Conservation (phyloP, 306 rosid species). For the Luffa acutangula region DNA sequence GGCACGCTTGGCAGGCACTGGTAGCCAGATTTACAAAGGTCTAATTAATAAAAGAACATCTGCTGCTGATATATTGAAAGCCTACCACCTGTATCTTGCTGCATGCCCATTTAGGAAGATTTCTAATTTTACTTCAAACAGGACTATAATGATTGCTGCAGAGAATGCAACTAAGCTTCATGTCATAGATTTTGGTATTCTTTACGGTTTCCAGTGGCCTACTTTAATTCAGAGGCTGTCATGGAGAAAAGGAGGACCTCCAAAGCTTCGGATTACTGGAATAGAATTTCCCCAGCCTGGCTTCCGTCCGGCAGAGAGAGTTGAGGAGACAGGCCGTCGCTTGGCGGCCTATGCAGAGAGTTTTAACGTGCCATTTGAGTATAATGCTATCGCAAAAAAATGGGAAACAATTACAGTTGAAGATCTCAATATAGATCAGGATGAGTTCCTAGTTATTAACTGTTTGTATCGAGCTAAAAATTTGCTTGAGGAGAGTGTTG, state of each 20-base stretch:
- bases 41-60: constrained; percentile 54
- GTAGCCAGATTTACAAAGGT: constrained; percentile 91
- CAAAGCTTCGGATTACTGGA: constrained; percentile 82
- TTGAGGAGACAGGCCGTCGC: constrained; percentile 82
- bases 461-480: constrained; percentile 69
- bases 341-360: constrained; percentile 64
- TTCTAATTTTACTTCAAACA: constrained; percentile 48
- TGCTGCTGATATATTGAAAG: constrained; percentile 66
- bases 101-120: constrained; percentile 88
- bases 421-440: constrained; percentile 72
- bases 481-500: constrained; percentile 75
- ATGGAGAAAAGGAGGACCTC: constrained; percentile 54
- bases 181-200: constrained; percentile 85
- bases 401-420: constrained; percentile 78
- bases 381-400: constrained; percentile 65
- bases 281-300: constrained; percentile 93
- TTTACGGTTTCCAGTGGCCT: constrained; percentile 97
- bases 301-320: constrained; percentile 88
- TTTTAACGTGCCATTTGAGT: constrained; percentile 74
- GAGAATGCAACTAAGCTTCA: constrained; percentile 43
- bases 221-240: constrained; percentile 62
- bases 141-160: constrained; percentile 33
- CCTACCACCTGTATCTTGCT: constrained; percentile 66
- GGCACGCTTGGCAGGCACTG: constrained; percentile 95
- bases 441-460: constrained; percentile 61